Evolutionary conservation across 2,329 filamentous ascomycete genomes (phyloP), one percentile per base, ranked within the genome.

Genomic region (Huntiella moniliformis): DNA sequence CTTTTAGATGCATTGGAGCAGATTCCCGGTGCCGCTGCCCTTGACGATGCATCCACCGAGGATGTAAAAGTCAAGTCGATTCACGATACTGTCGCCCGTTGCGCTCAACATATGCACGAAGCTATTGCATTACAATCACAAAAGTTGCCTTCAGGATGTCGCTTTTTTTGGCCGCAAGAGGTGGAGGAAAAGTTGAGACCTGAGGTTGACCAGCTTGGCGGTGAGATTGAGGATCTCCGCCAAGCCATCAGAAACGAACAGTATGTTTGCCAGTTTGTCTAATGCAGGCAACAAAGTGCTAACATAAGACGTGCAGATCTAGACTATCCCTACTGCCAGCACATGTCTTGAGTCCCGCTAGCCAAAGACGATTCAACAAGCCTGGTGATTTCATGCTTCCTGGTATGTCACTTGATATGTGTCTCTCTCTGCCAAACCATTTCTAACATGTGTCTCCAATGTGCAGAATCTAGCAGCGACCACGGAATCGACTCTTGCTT

Each of bases 351-450:
- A 48, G 36, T 17, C 46, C 42, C 22, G 42, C 22, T 5, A 39
- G 18, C 41, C 41, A 44, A 36, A 35, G 41, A n/a, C 41, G 41
- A 18, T 44, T 48, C 36, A 48, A 47, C 40, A 47, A 47, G 22
- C 45, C 45, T 32, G 45, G 45, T 17, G 45, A 47, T 42, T 47
- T 47, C 15, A 47, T 47, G 45, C 45, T 47, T 37, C 45, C 45
- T 43, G 45, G 45, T 47, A 47, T 38, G 45, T 28, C 22, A 31
- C 31, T 7, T 22, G 7, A 5, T 10, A 31, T 33, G 10, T 34
- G 17, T 40, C 17, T 38, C 38, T 12, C 12, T 38, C 17, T 32
- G 15, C 17, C 22, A 33, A 16, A 7, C 18, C n/a, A 7, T 32
- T 2, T 4, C 16, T 37, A 16, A 15, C 15, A 15, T 11, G 22